Percentiles rank a stretch among this genome's conserved stretches.
Conservation (phyloP, 371 early-diverging fungal species). For the Phascolomyces articulosus region DNA sequence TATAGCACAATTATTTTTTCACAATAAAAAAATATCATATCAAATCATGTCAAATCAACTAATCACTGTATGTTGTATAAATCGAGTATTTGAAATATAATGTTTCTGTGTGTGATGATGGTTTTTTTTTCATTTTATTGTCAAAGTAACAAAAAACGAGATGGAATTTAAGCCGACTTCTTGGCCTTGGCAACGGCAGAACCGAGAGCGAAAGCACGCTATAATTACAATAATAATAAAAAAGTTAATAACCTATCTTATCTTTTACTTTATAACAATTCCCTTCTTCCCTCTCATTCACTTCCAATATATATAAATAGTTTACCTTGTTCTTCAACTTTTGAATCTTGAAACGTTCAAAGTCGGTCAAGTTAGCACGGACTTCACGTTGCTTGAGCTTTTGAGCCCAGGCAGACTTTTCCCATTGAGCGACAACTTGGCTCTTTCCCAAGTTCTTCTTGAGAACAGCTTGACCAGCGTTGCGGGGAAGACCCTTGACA, state of each 20-base stretch:
- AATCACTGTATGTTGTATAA: too few species aligned
- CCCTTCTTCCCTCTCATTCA: not conserved
- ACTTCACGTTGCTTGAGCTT: conserved; percentile 83
- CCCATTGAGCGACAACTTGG: conserved; percentile 81
- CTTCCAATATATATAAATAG: not conserved
- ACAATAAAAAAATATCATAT: too few species aligned
- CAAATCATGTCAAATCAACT: not conserved
- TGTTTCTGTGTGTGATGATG: not conserved
- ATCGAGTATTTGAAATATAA: too few species aligned
- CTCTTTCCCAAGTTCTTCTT: conserved; percentile 86
- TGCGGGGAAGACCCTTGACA: conserved; percentile 87
- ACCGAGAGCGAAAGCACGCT: conserved; percentile 50
- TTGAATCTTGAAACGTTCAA: conserved; percentile 96
- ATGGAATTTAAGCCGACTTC: conserved; percentile 29
- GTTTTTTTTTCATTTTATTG: conserved; percentile 4
- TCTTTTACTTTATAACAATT: not conserved
- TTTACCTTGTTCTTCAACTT: conserved; percentile 83
- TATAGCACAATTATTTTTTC: too few species aligned
- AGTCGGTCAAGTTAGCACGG: conserved; percentile 88
- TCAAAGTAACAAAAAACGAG: conserved; percentile 4
- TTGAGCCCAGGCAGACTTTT: conserved; percentile 92
- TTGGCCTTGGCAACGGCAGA: conserved; percentile 43
- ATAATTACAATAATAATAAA: conserved; percentile 13
- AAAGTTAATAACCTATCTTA: not conserved
- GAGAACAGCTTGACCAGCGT: conserved; percentile 76